Evolutionary conservation across 352 stramenopile genomes (phyloP).

Genomic region (Phytophthora macrochlamydospora): DNA sequence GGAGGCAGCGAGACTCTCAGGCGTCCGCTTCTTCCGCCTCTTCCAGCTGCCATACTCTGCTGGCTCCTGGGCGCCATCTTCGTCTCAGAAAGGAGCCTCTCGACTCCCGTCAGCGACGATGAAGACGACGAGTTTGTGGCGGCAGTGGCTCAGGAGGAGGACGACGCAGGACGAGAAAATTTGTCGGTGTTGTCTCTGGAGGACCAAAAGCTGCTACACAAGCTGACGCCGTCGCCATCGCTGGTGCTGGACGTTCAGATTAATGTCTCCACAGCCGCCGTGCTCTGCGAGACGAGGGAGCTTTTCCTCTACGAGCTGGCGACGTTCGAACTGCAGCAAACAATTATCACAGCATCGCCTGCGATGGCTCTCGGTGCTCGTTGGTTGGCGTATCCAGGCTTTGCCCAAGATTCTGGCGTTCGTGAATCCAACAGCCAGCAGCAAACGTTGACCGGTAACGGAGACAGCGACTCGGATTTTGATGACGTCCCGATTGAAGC

Average conservation of each 20-base stretch:
- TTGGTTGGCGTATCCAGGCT: conserved; percentile 75
- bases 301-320: conserved; percentile 68
- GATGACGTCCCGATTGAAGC: conserved; percentile 46
- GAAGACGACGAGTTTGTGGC: conserved; percentile 49
- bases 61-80: conserved; percentile 49
- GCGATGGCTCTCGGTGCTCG: conserved; percentile 70
- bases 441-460: conserved; percentile 26
- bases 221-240: conserved; percentile 63
- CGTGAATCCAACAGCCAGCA: conserved; percentile 21
- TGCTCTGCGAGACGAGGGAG: conserved; percentile 74
- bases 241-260: conserved; percentile 75
- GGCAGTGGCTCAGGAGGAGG: conserved; percentile 19
- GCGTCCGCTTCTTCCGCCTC: conserved; percentile 67
- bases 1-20: conserved; percentile 43
- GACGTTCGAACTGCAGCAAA: conserved; percentile 51
- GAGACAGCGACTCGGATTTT: conserved; percentile 55
- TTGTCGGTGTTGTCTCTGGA: conserved; percentile 57
- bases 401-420: conserved; percentile 23
- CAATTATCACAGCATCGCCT: conserved; percentile 53
- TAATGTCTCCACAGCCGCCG: conserved; percentile 51
- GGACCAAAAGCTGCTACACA: conserved; percentile 57
- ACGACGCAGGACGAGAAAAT: conserved; percentile 49
- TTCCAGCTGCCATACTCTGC: conserved; percentile 38
- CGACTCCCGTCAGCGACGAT: conserved; percentile 17
- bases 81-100: conserved; percentile 44